These are phyloP conservation scores for Gamarada debralockiae DNA, from an alignment of 495 filamentous ascomycete genomes.

Conservation along the genomic window DNA sequence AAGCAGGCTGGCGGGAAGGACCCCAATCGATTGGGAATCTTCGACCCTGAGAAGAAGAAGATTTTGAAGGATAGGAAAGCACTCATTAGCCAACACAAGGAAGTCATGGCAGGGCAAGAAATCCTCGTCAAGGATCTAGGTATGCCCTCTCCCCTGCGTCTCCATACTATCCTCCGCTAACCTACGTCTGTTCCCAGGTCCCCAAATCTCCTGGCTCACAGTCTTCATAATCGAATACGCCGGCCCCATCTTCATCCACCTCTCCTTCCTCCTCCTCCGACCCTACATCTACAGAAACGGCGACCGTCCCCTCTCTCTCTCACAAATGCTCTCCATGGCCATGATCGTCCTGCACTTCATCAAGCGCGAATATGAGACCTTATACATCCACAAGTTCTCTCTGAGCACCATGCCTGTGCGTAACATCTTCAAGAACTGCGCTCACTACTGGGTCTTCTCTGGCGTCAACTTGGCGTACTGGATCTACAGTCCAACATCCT, in stretches of 20 bases:
- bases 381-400: constrained; percentile 95
- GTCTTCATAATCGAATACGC: constrained; percentile 95
- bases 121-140: constrained; percentile 93
- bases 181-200: constrained; percentile 48
- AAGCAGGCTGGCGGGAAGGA: constrained; percentile 40
- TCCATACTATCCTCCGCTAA: constrained; percentile 11
- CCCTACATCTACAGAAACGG: constrained; percentile 66
- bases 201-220: constrained; percentile 88
- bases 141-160: constrained; percentile 37
- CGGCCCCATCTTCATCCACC: constrained; percentile 90
- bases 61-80: constrained; percentile 53
- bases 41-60: constrained; percentile 65
- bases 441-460: constrained; percentile 74
- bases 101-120: constrained; percentile 62
- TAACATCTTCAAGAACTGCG: constrained; percentile 79
- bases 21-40: constrained; percentile 63
- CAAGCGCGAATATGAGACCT: constrained; percentile 91
- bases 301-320: constrained; percentile 31
- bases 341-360: constrained; percentile 80
- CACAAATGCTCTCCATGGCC: constrained; percentile 53
- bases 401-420: constrained; percentile 71
- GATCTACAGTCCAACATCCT: constrained; percentile 71
- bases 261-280: constrained; percentile 64
- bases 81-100: constrained; percentile 53
- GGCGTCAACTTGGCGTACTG: constrained; percentile 81